Evolutionary conservation across 345 rosid species (phyloP).

Genomic region (Euphorbia pulcherrima): DNA sequence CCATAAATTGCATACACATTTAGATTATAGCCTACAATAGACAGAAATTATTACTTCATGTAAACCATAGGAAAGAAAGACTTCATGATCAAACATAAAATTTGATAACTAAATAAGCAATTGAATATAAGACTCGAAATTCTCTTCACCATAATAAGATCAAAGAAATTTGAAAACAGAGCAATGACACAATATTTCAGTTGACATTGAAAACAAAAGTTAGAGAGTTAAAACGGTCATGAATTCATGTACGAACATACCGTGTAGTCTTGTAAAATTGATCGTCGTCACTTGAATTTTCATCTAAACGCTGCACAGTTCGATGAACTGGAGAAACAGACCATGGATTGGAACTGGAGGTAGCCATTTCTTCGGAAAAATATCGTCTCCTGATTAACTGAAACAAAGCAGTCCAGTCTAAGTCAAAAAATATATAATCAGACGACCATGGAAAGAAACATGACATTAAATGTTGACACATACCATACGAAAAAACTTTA

Average conservation of each 20-base stretch:
- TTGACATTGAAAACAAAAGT: too few relatives aligned
- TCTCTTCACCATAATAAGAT: not conserved
- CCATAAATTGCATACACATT: too few relatives aligned
- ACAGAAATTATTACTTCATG: not conserved
- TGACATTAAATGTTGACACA: conserved; percentile 23
- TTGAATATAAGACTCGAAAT: too few relatives aligned
- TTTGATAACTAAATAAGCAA: not conserved
- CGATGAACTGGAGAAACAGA: conserved; percentile 54
- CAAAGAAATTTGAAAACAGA: not conserved
- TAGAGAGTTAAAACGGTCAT: not conserved
- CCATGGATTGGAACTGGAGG: conserved; percentile 68
- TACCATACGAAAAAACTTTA: conserved; percentile 77
- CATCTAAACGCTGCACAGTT: conserved; percentile 69
- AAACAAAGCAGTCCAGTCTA: conserved; percentile 11
- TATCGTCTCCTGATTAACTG: conserved; percentile 96
- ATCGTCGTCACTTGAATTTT: conserved; percentile 63
- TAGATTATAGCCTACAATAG: not conserved
- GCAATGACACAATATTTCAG: not conserved
- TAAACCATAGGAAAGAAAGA: not conserved
- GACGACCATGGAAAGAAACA: not conserved
- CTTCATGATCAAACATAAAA: not conserved
- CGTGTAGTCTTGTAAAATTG: conserved; percentile 52
- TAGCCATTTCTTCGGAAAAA: conserved; percentile 76
- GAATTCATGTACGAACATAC: conserved; percentile 29
- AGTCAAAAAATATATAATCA: conserved; percentile 7